A percentile compares a stretch with the other conserved stretches of the same genome.
Conservation (phyloP, 176 grass and related monocot genomes). For the Oryza nivara region DNA sequence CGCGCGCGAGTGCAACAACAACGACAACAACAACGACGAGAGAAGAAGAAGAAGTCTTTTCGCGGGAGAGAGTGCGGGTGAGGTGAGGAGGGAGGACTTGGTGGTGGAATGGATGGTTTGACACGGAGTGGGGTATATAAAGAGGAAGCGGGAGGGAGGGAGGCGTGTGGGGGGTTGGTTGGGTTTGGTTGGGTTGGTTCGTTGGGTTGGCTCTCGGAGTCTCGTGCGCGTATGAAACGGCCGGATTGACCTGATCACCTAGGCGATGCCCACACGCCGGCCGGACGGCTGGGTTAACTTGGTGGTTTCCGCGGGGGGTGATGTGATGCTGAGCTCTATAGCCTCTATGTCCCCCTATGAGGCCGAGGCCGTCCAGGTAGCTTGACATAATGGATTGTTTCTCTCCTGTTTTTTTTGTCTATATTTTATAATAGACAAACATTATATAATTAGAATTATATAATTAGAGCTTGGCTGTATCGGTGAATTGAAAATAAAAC, state of each 20-base stretch:
- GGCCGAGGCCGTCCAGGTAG: not conserved
- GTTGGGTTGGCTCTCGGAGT: not conserved
- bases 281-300: not conserved
- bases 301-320: slow-evolving; percentile 11
- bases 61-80: not conserved
- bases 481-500: no score
- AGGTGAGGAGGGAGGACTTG: not conserved
- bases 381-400: not conserved
- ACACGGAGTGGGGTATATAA: slow-evolving; percentile 15
- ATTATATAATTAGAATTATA: no score
- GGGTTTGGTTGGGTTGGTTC: not conserved
- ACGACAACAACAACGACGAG: no score
- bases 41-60: no score
- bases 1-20: not conserved
- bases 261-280: not conserved
- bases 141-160: not conserved
- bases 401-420: no score
- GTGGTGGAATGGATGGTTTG: slow-evolving; percentile 30
- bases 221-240: slow-evolving; percentile 17
- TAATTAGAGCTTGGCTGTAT: no score
- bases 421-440: no score
- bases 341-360: not conserved
- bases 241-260: slow-evolving; percentile 27
- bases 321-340: not conserved
- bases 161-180: not conserved